Conservation (phyloP, 768 basidiomycete species). For the Termitomyces titanicus region DNA sequence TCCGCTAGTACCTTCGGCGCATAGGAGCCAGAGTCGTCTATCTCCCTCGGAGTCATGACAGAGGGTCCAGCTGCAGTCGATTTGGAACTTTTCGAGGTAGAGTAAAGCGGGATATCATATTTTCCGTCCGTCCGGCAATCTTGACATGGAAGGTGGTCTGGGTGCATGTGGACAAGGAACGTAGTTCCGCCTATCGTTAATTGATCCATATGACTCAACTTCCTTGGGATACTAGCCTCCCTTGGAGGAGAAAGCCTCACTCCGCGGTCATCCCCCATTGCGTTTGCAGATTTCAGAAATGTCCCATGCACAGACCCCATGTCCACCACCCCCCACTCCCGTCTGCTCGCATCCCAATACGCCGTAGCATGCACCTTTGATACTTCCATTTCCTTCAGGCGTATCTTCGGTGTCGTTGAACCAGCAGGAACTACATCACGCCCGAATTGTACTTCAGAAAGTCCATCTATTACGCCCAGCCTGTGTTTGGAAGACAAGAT, state of each 20-base stretch:
- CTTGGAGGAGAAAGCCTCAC: slow-evolving; percentile 61
- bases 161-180: slow-evolving; percentile 70
- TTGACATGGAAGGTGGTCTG: slow-evolving; percentile 54
- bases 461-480: slow-evolving; percentile 41
- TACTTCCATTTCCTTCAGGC: slow-evolving; percentile 81
- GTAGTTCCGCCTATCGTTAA: slow-evolving; percentile 69
- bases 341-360: slow-evolving; percentile 60
- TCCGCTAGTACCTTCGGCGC: slow-evolving; percentile 33
- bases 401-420: slow-evolving; percentile 54
- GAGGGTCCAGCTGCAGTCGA: slow-evolving; percentile 23
- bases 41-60: slow-evolving; percentile 19
- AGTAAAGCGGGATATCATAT: slow-evolving; percentile 61
- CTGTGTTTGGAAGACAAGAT: slow-evolving; percentile 51
- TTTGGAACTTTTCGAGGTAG: slow-evolving; percentile 21
- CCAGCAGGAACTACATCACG: slow-evolving; percentile 57
- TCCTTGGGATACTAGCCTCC: slow-evolving; percentile 64
- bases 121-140: slow-evolving; percentile 51
- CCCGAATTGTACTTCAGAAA: slow-evolving; percentile 69
- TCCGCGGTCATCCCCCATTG: slow-evolving; percentile 26
- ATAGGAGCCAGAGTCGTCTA: slow-evolving; percentile 21
- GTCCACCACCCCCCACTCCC: slow-evolving; percentile 74
- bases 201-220: slow-evolving; percentile 59
- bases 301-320: slow-evolving; percentile 88
- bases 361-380: slow-evolving; percentile 77
- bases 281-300: slow-evolving; percentile 42